Base-by-base conservation (phyloP, 1,139 yeast genomes). In the Suhomyces maxii region DNA sequence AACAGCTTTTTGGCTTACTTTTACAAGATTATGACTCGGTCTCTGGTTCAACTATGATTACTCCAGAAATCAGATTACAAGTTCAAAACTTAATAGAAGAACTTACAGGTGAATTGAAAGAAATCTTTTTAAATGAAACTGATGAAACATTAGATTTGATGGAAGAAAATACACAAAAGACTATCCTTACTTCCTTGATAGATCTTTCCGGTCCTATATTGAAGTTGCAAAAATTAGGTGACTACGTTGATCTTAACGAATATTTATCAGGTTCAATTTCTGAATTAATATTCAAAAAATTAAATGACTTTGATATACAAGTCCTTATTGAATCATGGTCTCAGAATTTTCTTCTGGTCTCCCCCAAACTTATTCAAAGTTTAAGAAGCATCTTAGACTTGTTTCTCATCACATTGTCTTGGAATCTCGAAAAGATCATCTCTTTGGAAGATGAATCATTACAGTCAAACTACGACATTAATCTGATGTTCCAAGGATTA, bases 361-460 rank as follows among this genome's bases (percentile, higher is more conserved):
- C 56, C 42, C 51, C 54, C 14, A 44, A 48, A 3, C 47, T 65
- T 25, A 51, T 53, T 6, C 44, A 44, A 5, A 53, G 57, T 8
- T 53, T 68, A 42, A 54, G 47, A 34, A 48, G 48, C 1, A 44
- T 66, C 0, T 51, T 69, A 36, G 73, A 69, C 40, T 57, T 64
- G 12, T 38, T 63, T 1, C 55, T 71, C 36, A 56, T 65, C 4
- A 46, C 64, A 0, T 54, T 61, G 7, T 67, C 76, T 3, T 67
- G 76, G 71, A 67, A 64, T 42, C 58, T 73, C 33, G 77, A 73
- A 44, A 62, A 58, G 35, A 55, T 71, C 18, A 57, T 70, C 9
- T 57, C 55, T 25, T 51, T 61, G 9, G 55, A 53, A 12, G 53
- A 51, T 33, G 43, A 44, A 11, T 49, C 55, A 12, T 51, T 54